Percentiles rank a stretch among this genome's conserved stretches.
Evolutionary conservation across 2,329 filamentous ascomycete species (phyloP).

Genomic region (Septoria linicola): DNA sequence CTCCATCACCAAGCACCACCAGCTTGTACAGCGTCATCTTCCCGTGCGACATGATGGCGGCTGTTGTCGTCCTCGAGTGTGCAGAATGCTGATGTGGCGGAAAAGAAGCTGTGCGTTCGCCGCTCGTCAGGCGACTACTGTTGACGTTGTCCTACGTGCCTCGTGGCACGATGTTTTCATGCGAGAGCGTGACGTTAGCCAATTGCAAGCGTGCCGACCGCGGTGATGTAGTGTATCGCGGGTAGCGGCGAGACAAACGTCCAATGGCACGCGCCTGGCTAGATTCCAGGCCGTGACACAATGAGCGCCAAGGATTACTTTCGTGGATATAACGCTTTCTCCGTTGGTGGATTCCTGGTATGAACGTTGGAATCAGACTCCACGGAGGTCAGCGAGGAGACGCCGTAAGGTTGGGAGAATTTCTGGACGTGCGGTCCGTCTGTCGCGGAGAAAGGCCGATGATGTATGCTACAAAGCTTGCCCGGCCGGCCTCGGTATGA

Average conservation of each 20-base stretch:
- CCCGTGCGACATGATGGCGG: conserved; percentile 37
- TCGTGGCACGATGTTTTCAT: conserved; percentile 13
- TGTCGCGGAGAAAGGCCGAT: conserved; percentile 25
- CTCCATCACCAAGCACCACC: conserved; percentile 95
- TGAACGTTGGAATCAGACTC: background rate
- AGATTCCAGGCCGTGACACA: conserved; percentile 9
- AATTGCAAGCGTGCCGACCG: conserved; percentile 17
- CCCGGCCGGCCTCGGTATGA: conserved; percentile 9
- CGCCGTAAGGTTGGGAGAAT: conserved; percentile 25
- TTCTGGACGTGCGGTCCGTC: conserved; percentile 21
- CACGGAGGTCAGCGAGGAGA: conserved; percentile 19
- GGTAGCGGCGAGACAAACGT: conserved; percentile 13
- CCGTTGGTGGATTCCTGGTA: background rate
- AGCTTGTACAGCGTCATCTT: conserved; percentile 68
- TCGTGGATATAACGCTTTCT: background rate
- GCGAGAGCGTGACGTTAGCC: conserved; percentile 15
- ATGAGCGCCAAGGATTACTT: conserved; percentile 5
- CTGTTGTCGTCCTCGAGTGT: conserved; percentile 4
- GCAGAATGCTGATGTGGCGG: conserved; percentile 19
- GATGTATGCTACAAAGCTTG: conserved; percentile 11
- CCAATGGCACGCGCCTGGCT: conserved; percentile 17
- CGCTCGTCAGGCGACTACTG: conserved; percentile 17
- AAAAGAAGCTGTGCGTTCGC: conserved; percentile 3
- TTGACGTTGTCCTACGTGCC: conserved; percentile 15
- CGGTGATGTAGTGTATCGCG: conserved; percentile 18